Percentiles rank a stretch among this genome's conserved stretches.
These are phyloP conservation scores for Penicillium psychrosexuale DNA, from an alignment of 2,329 filamentous ascomycete genomes.

Conservation along the genomic window DNA sequence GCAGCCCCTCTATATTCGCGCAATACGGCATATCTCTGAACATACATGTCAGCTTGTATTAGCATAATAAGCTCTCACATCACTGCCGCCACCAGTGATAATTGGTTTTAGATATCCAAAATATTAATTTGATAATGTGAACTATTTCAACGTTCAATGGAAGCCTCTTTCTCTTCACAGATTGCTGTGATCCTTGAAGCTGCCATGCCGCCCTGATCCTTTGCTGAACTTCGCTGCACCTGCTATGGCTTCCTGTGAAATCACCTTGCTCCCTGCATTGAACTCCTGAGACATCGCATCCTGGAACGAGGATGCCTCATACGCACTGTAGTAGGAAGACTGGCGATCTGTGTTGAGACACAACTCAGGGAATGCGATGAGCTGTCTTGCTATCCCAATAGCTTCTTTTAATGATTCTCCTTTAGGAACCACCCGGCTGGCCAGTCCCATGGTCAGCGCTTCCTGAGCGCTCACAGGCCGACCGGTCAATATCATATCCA, in stretches of 20 bases:
- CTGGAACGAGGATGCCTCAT: constrained; percentile 48
- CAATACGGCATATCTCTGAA: not conserved
- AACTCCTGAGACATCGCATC: constrained; percentile 41
- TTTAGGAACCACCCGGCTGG: constrained; percentile 52
- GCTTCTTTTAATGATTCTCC: constrained; percentile 52
- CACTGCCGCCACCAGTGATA: not conserved
- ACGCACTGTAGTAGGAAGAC: constrained; percentile 51
- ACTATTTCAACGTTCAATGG: not conserved
- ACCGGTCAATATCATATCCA: constrained; percentile 59
- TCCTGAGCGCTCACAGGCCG: constrained; percentile 49
- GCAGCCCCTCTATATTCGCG: not conserved
- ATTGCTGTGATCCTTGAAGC: constrained; percentile 19
- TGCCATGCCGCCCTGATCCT: constrained; percentile 18
- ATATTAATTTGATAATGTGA: constrained; percentile 14
- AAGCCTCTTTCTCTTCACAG: constrained; percentile 1
- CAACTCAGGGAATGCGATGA: constrained; percentile 51
- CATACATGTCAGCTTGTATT: not conserved
- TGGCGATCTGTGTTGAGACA: constrained; percentile 53
- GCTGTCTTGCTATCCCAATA: constrained; percentile 45
- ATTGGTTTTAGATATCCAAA: not conserved
- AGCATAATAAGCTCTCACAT: not conserved
- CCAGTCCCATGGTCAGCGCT: constrained; percentile 52
- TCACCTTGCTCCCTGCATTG: constrained; percentile 15
- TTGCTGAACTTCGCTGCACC: constrained; percentile 19
- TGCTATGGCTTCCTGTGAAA: constrained; percentile 15